A percentile compares a stretch with the other conserved stretches of the same genome.
phyloP scores from a whole-genome alignment of 352 stramenopile species.

The Phytopythium aichiense region DNA sequence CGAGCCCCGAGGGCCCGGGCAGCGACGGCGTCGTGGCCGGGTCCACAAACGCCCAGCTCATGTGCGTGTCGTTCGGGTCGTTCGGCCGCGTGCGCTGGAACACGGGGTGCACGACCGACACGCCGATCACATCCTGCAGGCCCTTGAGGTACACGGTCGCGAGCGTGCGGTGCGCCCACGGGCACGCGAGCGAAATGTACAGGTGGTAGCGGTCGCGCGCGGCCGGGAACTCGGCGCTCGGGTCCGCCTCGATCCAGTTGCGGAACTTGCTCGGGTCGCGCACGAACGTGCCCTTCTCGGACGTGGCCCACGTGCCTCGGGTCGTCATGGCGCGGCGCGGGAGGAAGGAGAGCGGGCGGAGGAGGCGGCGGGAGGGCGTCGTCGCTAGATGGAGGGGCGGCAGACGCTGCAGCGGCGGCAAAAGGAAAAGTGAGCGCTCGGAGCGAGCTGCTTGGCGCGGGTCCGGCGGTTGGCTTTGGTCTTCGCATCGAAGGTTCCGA shows the following conservation, averaged over 20 bases:
- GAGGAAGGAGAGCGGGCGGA: background rate
- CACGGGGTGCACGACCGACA: conserved; percentile 90
- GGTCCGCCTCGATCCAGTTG: conserved; percentile 66
- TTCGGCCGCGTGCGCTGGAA: conserved; percentile 76
- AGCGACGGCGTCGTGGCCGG: conserved; percentile 57
- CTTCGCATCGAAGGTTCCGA: background rate
- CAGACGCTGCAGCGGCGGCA: background rate
- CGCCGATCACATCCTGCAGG: conserved; percentile 91
- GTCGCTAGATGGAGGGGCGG: background rate
- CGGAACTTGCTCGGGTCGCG: conserved; percentile 73
- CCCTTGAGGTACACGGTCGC: conserved; percentile 92
- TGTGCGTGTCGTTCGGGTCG: conserved; percentile 64
- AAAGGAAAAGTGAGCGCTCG: conserved; percentile 10
- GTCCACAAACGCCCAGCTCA: conserved; percentile 82
- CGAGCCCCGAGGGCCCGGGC: conserved; percentile 53
- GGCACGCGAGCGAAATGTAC: conserved; percentile 95
- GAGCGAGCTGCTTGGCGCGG: background rate
- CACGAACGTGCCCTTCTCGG: conserved; percentile 65
- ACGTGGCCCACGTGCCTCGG: conserved; percentile 61
- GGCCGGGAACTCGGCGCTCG: conserved; percentile 62
- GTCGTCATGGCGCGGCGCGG: conserved; percentile 41
- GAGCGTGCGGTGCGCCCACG: conserved; percentile 78
- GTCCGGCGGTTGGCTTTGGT: background rate
- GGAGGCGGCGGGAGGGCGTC: background rate
- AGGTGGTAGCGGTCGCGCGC: conserved; percentile 89